Percentiles rank a stretch among this genome's conserved stretches.
These are phyloP conservation scores for Capsella bursapastoris DNA, from an alignment of 345 rosid species.

Conservation along the genomic window DNA sequence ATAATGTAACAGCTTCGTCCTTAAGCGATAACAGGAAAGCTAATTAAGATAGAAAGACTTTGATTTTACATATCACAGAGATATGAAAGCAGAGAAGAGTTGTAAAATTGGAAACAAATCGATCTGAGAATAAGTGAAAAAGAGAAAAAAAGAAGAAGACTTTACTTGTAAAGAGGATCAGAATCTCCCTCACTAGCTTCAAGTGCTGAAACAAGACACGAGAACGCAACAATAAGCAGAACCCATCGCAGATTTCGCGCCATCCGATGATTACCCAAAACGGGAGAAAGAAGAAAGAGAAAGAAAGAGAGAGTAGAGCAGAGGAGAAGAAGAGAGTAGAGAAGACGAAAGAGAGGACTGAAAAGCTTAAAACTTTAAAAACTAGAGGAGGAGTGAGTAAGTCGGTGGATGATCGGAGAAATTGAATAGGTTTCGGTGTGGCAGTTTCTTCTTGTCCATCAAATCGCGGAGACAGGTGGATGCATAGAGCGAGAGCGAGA, in stretches of 20 bases:
- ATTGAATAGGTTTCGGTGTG: conserved; percentile 12
- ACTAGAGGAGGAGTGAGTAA: neutral
- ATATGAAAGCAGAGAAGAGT: neutral
- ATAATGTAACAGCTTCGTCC: neutral
- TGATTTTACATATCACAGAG: neutral
- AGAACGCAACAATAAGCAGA: conserved; percentile 45
- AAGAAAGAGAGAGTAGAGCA: neutral
- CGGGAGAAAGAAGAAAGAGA: neutral
- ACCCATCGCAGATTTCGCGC: conserved; percentile 46
- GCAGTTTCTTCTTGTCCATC: conserved; percentile 43
- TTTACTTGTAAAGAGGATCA: conserved; percentile 85
- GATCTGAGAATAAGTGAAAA: conserved; percentile 1
- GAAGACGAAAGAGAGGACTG: neutral
- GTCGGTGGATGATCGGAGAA: conserved; percentile 41
- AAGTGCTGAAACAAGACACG: conserved; percentile 46
- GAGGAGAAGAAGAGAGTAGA: neutral
- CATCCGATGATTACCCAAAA: conserved; percentile 34
- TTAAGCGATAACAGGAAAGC: neutral
- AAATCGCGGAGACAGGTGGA: conserved; percentile 41
- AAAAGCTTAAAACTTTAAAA: neutral
- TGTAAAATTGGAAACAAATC: neutral
- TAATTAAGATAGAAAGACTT: neutral
- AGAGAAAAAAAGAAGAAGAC: neutral
- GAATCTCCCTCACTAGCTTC: conserved; percentile 80
- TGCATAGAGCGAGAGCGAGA: conserved; percentile 8